Evolutionary conservation across 768 basidiomycete genomes (phyloP), one percentile per base, ranked within the genome.

Genomic region (Boletus bicolor): DNA sequence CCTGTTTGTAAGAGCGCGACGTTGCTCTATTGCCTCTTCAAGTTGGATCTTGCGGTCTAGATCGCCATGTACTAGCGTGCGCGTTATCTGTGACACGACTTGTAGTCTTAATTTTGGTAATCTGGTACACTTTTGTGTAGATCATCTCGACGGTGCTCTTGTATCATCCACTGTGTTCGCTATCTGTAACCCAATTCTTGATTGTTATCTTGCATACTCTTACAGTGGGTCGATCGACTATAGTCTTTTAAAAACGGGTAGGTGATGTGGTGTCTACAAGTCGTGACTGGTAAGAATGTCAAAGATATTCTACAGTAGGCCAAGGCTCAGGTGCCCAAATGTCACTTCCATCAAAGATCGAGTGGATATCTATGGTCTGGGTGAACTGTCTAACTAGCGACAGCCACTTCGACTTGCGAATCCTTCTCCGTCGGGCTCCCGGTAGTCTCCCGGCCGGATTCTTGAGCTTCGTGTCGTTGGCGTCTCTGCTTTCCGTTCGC

Each of bases 11-110:
- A 72, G 57, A 75, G 73, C 10, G 77, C 81, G 1, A 79, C 78
- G 2, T 57, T 83, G 38, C 59, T 83, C 24, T 84, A 84, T 58
- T 83, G 80, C 59, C 70, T 84, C 32, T 82, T 84, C 72, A 73
- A 72, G 51, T 61, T 85, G n/a, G 77, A 83, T 53, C 56, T 82
- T 37, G 61, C 64, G 1, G 57, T 30, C 15, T 70, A 57, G 24
- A 4, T 15, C 9, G 35, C 19, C 47, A 26, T 26, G 24, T 26
- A 34, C 47, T 6, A 2, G 19, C 45, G 35, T n/a, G 7, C n/a
- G 35, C 9, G 34, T 39, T 34, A 24, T 26, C 45, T 17, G 28
- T 28, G 28, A 47, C 12, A 15, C 32, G 3, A 14, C 17, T 17
- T 35, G 30, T 11, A 34, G n/a, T n/a, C n/a, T 36, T 30, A 37